These are phyloP conservation scores for Solanum pennellii DNA, from an alignment of 257 asterid species.

Conservation along the genomic window DNA sequence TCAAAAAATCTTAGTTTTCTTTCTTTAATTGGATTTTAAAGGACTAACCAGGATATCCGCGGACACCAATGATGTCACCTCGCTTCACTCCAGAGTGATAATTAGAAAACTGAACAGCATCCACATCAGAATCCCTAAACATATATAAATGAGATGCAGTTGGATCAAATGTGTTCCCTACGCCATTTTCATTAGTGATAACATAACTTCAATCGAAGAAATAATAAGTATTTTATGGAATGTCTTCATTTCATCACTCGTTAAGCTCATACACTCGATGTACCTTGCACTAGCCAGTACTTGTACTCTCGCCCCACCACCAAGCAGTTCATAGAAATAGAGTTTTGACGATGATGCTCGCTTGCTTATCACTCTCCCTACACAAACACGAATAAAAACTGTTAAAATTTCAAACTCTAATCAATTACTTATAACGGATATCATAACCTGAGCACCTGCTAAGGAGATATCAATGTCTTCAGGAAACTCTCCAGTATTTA, in stretches of 20 bases:
- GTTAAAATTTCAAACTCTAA: background rate
- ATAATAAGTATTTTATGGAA: background rate
- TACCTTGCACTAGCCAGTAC: constrained; percentile 8
- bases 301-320: background rate
- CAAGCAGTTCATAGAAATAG: constrained; percentile 2
- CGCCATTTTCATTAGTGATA: background rate
- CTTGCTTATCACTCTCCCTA: constrained; percentile 5
- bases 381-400: background rate
- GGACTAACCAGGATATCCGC: background rate
- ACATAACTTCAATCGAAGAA: background rate
- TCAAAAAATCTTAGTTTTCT: background rate
- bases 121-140: background rate
- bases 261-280: background rate
- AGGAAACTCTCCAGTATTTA: background rate
- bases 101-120: background rate
- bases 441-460: background rate
- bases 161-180: background rate
- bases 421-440: background rate
- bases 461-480: background rate
- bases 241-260: background rate
- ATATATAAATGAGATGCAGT: background rate
- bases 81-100: background rate
- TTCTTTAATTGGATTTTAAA: background rate
- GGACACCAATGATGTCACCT: background rate
- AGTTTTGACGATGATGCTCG: constrained; percentile 1